These are phyloP conservation scores for Meira miltonrushii DNA, from an alignment of 1,284 basidiomycete genomes.

Conservation along the genomic window DNA sequence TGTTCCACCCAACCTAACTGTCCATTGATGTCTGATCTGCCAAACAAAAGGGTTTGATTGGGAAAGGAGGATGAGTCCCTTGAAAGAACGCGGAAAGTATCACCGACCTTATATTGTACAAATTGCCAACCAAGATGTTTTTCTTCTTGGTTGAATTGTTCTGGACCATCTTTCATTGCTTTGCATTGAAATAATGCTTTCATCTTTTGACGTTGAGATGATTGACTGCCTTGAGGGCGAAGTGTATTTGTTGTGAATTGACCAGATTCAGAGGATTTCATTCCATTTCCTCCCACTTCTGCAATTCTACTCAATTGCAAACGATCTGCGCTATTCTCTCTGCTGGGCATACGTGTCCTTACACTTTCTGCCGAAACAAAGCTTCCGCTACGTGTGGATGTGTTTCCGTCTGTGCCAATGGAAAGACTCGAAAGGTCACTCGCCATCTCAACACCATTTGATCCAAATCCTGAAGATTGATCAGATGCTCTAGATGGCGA, in stretches of 20 bases:
- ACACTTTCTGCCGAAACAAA: neutral
- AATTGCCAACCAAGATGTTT: slow-evolving; percentile 23
- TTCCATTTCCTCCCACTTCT: neutral
- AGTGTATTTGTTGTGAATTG: neutral
- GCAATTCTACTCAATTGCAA: neutral
- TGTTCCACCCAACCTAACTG: slow-evolving; percentile 5
- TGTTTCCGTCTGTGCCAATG: too few species aligned
- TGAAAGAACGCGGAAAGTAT: slow-evolving; percentile 24
- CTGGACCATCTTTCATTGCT: slow-evolving; percentile 17
- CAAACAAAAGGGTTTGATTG: slow-evolving; percentile 3
- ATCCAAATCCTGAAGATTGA: too few species aligned
- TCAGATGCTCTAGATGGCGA: neutral
- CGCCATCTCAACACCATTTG: too few species aligned
- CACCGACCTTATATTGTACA: slow-evolving; percentile 27
- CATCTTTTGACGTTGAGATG: slow-evolving; percentile 2
- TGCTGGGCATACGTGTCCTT: neutral
- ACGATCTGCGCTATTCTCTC: neutral
- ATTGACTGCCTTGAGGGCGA: neutral
- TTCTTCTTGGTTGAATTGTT: slow-evolving; percentile 13
- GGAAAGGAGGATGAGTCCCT: slow-evolving; percentile 8
- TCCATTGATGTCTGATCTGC: neutral
- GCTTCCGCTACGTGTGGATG: too few species aligned
- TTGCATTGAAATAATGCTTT: slow-evolving; percentile 6
- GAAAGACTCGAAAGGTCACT: too few species aligned
- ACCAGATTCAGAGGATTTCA: too few species aligned